A percentile compares a stretch with the other conserved stretches of the same genome.
phyloP scores from a whole-genome alignment of 2,329 filamentous ascomycete genomes.

The Tolypocladium album region DNA sequence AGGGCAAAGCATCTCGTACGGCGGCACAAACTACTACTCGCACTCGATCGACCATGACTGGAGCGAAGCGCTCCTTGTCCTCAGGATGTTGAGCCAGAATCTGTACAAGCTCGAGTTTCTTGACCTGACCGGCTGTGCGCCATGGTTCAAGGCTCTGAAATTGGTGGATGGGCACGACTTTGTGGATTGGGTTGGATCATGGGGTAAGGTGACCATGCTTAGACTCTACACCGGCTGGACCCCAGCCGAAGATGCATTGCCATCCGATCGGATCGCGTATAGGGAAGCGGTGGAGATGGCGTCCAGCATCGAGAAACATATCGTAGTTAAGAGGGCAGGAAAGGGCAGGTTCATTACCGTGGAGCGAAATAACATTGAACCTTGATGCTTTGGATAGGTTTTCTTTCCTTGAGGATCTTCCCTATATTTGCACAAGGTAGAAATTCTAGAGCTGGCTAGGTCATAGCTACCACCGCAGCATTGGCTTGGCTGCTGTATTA shows the following conservation, averaged over 20 bases:
- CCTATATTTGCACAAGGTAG: too few species aligned
- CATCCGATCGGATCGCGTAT: slow-evolving; percentile 20
- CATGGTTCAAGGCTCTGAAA: slow-evolving; percentile 42
- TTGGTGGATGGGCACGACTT: slow-evolving; percentile 29
- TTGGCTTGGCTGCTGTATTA: too few species aligned
- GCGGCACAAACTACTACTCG: slow-evolving; percentile 46
- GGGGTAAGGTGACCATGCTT: slow-evolving; percentile 40
- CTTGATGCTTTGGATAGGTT: background rate
- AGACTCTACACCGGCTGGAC: slow-evolving; percentile 34
- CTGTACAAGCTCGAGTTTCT: slow-evolving; percentile 50
- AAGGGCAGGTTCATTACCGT: slow-evolving; percentile 38
- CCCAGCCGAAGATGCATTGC: slow-evolving; percentile 20
- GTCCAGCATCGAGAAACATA: slow-evolving; percentile 33
- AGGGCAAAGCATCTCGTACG: slow-evolving; percentile 36
- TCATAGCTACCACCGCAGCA: too few species aligned
- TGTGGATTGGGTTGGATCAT: slow-evolving; percentile 43
- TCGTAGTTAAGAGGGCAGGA: slow-evolving; percentile 33
- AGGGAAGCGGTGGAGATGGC: slow-evolving; percentile 26
- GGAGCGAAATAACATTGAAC: slow-evolving; percentile 25
- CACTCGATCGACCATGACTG: slow-evolving; percentile 48
- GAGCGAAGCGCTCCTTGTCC: slow-evolving; percentile 44
- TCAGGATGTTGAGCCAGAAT: slow-evolving; percentile 41
- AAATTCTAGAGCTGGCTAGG: too few species aligned
- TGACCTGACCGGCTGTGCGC: slow-evolving; percentile 47
- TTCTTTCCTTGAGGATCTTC: too few species aligned